Conservation (phyloP, 768 basidiomycete species). For the Termitomyces titanicus region DNA sequence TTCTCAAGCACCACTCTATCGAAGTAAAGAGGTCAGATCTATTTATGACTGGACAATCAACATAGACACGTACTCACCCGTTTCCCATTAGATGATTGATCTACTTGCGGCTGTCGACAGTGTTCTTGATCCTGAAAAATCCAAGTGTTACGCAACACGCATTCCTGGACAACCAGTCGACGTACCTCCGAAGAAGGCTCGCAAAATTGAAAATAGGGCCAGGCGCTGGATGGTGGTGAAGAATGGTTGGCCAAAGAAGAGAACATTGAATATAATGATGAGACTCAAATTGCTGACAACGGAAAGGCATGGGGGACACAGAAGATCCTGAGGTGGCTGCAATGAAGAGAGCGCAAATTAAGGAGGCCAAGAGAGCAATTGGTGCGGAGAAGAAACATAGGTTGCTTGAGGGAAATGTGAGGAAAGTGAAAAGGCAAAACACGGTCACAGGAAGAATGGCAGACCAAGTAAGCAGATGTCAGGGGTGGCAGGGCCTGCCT, state of each 20-base stretch:
- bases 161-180: not conserved
- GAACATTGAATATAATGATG: not conserved
- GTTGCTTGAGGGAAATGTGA: not conserved
- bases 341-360: not conserved
- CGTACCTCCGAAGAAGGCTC: not conserved
- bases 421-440: not conserved
- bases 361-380: not conserved
- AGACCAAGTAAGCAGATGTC: not conserved
- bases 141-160: not conserved
- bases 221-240: not conserved
- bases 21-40: not conserved
- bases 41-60: not conserved
- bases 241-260: not conserved
- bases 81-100: not conserved
- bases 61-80: not conserved
- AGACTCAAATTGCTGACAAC: not conserved
- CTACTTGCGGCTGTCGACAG: not conserved
- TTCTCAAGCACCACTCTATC: not conserved
- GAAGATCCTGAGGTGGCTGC: not conserved
- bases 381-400: not conserved
- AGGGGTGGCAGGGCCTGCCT: not conserved
- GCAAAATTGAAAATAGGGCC: not conserved
- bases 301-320: not conserved
- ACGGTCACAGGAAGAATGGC: not conserved
- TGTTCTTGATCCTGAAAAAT: not conserved